A percentile compares a stretch with the other conserved stretches of the same genome.
Conservation (phyloP, 2,329 filamentous ascomycete species). For the Zymoseptoria crescenta region DNA sequence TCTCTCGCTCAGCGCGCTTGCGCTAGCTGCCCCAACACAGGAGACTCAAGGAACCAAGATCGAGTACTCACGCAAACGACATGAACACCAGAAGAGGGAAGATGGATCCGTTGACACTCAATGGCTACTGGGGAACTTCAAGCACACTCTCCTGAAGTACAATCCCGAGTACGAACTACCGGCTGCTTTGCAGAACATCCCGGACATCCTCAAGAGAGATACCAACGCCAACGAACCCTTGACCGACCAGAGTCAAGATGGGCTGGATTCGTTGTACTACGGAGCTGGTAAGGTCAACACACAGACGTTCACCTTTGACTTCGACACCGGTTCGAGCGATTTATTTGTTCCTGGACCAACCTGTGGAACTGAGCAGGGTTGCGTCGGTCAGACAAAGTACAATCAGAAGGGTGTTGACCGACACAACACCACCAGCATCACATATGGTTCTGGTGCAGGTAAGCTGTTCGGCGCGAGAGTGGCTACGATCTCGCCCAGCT, state of each 20-base stretch:
- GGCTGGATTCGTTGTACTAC: constrained; percentile 14
- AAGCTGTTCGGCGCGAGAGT: background rate
- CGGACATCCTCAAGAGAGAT: constrained; percentile 6
- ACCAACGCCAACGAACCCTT: constrained; percentile 13
- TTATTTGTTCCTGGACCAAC: constrained; percentile 19
- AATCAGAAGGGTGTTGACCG: constrained; percentile 15
- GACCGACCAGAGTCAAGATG: constrained; percentile 10
- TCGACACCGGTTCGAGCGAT: constrained; percentile 20
- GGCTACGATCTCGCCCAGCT: background rate
- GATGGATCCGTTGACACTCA: constrained; percentile 12
- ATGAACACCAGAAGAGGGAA: constrained; percentile 4
- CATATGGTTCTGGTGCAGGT: constrained; percentile 17
- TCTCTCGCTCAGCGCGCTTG: constrained; percentile 12
- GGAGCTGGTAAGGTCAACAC: constrained; percentile 10
- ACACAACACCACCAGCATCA: constrained; percentile 19
- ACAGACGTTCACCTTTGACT: constrained; percentile 18
- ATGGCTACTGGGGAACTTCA: constrained; percentile 11
- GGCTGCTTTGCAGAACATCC: constrained; percentile 6
- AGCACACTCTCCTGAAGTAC: constrained; percentile 13
- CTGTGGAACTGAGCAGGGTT: constrained; percentile 16
- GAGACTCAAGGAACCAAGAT: constrained; percentile 7
- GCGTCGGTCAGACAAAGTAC: constrained; percentile 16
- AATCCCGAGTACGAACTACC: constrained; percentile 10
- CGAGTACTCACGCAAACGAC: constrained; percentile 5
- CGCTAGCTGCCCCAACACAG: constrained; percentile 15